Evolutionary conservation across 2,329 filamentous ascomycete genomes (phyloP).

Genomic region (Cercospora janseana): DNA sequence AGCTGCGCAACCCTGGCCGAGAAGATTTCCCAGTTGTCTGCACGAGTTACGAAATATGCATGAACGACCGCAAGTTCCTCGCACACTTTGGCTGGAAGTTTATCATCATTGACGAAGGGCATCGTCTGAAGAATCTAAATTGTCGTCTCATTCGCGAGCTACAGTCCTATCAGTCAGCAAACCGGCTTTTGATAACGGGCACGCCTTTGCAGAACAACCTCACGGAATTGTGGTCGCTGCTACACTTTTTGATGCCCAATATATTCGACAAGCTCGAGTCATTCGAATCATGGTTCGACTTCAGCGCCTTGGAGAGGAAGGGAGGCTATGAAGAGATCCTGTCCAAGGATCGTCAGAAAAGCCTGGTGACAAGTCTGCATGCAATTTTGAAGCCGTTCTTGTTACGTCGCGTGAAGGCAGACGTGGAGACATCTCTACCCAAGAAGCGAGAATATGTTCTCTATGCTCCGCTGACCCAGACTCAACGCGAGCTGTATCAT

Average conservation of each 20-base stretch:
- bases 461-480: conserved; percentile 85
- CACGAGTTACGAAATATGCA: conserved; percentile 94
- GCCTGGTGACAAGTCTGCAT: conserved; percentile 83
- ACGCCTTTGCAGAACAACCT: conserved; percentile 96
- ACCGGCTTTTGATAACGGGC: conserved; percentile 86
- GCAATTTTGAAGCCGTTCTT: conserved; percentile 89
- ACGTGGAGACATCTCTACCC: conserved; percentile 86
- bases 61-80: conserved; percentile 80
- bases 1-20: conserved; percentile 67
- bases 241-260: conserved; percentile 88
- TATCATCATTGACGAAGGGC: conserved; percentile 96
- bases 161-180: conserved; percentile 83
- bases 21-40: conserved; percentile 84
- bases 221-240: conserved; percentile 87
- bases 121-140: conserved; percentile 95
- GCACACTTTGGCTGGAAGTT: conserved; percentile 91
- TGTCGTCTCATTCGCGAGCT: conserved; percentile 87
- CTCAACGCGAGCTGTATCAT: conserved; percentile 88
- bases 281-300: conserved; percentile 96
- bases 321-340: conserved; percentile 74
- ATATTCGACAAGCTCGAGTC: conserved; percentile 92
- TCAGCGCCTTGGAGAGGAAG: conserved; percentile 84
- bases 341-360: conserved; percentile 72
- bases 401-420: conserved; percentile 82
- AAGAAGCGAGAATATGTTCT: conserved; percentile 96